Percentiles rank a stretch among this genome's conserved stretches.
Evolutionary conservation across 208 protist species (phyloP).

Genomic region (Crithidia brevicula): DNA sequence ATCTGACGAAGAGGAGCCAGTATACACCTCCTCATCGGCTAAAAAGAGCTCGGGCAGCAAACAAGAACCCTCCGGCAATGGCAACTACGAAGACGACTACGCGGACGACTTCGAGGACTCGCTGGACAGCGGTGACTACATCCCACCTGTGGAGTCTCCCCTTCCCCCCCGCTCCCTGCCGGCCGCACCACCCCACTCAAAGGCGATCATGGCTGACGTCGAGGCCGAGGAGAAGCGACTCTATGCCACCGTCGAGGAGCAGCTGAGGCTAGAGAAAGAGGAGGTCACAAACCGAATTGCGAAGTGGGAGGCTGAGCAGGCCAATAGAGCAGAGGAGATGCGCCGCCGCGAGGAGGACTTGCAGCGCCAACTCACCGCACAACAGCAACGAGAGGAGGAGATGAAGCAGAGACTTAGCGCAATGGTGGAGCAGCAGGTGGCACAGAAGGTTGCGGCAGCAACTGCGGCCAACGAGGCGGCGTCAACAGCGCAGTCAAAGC

Average conservation of each 20-base stretch:
- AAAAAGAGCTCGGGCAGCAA: conserved; percentile 25
- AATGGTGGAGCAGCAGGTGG: conserved; percentile 42
- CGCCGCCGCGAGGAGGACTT: conserved; percentile 42
- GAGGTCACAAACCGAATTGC: conserved; percentile 38
- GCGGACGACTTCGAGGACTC: conserved; percentile 44
- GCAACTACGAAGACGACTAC: conserved; percentile 39
- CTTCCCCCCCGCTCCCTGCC: conserved; percentile 9
- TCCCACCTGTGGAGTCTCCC: conserved; percentile 19
- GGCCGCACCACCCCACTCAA: not conserved
- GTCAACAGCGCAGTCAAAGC: not conserved
- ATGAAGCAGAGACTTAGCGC: conserved; percentile 36
- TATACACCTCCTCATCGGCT: conserved; percentile 22
- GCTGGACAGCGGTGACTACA: conserved; percentile 65
- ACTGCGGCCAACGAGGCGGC: conserved; percentile 5
- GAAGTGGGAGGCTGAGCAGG: conserved; percentile 43
- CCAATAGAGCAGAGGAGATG: conserved; percentile 45
- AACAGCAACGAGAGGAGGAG: conserved; percentile 49
- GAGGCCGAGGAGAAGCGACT: conserved; percentile 32
- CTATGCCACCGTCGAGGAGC: conserved; percentile 26
- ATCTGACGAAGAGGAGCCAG: conserved; percentile 7
- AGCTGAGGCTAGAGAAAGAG: conserved; percentile 36
- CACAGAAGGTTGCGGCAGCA: conserved; percentile 33
- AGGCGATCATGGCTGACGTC: conserved; percentile 22
- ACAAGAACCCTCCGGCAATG: conserved; percentile 1
- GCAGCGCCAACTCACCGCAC: conserved; percentile 27